A percentile compares a stretch with the other conserved stretches of the same genome.
Conservation (phyloP, 2,329 filamentous ascomycete species). For the Periglandula ipomoeae region DNA sequence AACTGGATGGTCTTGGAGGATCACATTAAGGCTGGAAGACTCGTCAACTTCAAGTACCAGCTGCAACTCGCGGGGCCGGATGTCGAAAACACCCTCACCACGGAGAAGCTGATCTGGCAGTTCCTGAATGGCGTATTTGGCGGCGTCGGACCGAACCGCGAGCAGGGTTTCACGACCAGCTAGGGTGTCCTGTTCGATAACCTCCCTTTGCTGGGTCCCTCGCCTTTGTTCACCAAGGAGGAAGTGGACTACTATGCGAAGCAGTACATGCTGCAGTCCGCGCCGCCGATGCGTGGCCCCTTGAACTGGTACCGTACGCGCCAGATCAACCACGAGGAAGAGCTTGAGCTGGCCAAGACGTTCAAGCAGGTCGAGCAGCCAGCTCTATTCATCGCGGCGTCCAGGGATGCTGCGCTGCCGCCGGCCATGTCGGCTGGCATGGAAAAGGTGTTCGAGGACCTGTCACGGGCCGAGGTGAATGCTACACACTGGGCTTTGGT, state of each 20-base stretch:
- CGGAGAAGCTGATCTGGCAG: constrained; percentile 53
- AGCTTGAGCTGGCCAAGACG: constrained; percentile 50
- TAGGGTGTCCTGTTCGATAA: constrained; percentile 57
- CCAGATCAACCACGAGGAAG: constrained; percentile 68
- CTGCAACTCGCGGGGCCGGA: constrained; percentile 65
- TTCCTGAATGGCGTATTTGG: constrained; percentile 68
- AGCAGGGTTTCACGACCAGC: constrained; percentile 47
- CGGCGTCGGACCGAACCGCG: constrained; percentile 46
- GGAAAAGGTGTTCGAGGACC: constrained; percentile 54
- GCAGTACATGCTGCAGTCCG: constrained; percentile 53
- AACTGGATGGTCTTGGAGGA: constrained; percentile 48
- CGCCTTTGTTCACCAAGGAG: constrained; percentile 53
- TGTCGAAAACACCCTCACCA: constrained; percentile 48
- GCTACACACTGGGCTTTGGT: constrained; percentile 76
- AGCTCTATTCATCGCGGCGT: constrained; percentile 65
- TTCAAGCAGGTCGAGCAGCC: constrained; percentile 49
- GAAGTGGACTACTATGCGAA: constrained; percentile 70
- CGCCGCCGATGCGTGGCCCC: constrained; percentile 61
- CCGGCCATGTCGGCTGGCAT: constrained; percentile 63
- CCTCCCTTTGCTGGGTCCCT: constrained; percentile 45
- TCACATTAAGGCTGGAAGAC: constrained; percentile 40
- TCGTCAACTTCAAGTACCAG: constrained; percentile 77
- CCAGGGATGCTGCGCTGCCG: constrained; percentile 62
- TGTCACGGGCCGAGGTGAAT: constrained; percentile 58
- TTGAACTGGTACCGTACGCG: constrained; percentile 82